Base-by-base conservation (phyloP, 305 asterid genomes). In the Rubia balearica region DNA sequence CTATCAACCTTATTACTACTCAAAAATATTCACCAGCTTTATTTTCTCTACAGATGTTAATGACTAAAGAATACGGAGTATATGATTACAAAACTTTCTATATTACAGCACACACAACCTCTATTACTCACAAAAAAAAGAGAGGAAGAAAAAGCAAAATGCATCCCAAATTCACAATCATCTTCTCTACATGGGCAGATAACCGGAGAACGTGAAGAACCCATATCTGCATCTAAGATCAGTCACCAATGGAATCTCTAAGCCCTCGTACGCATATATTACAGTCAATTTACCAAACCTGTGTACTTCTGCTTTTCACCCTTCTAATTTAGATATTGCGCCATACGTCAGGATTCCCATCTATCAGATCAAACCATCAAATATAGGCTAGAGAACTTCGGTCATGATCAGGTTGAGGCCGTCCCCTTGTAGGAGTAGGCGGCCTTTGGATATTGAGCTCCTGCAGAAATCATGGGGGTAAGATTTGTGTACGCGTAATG, bases 381-480 rank as follows among this genome's bases (percentile, higher is more conserved):
- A 92, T 95, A 75, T 90, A 90, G 76, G 97, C 98, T 46, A 95
- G 97, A 55, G 99, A 95, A 73, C 76, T 85, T 60, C 98, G 87
- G 76, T 95, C 98, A 36, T 73, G 92, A 43, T 92, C 94, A n/a
- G 98, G 97, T 76, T 95, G 99, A n/a, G 99, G 99, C 19, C 95
- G 96, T 10, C 99, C 99, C 77, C 98, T 82, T 0, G 98, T 95
- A 13, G 99, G 97, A 57, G 99, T 94, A 22, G 99, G 99, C 40
- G 99, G 98, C 82, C 99, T 83, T 83, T 95, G 98, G 77, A 88
- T 95, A 77, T 95, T 95, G 27, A 95, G 99, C 82, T 95, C 97
- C 99, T 95, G 73, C 24, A 64, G 42, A 40, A 45, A 70, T 21
- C 43, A 43, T 5, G 61, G 41, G 6, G 36, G 36, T 19, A 33